Percentiles rank a stretch among this genome's conserved stretches.
Evolutionary conservation across 208 protist species (phyloP).

Genomic region (Wallacemonas sp.): DNA sequence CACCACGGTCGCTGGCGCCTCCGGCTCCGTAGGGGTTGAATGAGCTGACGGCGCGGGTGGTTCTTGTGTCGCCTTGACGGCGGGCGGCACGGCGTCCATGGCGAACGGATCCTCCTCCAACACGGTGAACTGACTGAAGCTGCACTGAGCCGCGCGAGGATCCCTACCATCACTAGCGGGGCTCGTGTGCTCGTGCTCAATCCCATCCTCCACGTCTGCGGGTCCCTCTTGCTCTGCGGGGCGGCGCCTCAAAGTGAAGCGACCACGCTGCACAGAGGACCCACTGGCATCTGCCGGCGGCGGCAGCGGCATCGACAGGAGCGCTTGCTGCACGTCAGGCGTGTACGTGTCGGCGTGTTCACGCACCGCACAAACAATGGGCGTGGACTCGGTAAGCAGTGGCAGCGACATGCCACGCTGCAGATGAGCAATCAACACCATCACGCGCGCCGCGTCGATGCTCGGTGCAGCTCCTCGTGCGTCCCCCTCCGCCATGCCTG

Average conservation of each 20-base stretch:
- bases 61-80: background rate
- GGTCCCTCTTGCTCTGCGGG: background rate
- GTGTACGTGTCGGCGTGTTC: conserved; percentile 23
- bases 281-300: background rate
- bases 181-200: background rate
- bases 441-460: conserved; percentile 55
- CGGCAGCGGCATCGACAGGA: conserved; percentile 51
- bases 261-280: conserved; percentile 13
- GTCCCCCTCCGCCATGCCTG: background rate
- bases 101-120: conserved; percentile 8
- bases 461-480: conserved; percentile 14
- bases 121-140: too few species aligned
- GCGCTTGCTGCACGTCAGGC: conserved; percentile 45
- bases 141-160: too few species aligned
- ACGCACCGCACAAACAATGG: conserved; percentile 25
- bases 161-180: background rate
- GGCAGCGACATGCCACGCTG: conserved; percentile 69
- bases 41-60: background rate
- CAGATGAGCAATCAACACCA: conserved; percentile 65
- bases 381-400: conserved; percentile 40
- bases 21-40: background rate
- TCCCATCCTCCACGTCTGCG: background rate
- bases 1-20: background rate
- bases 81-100: background rate
- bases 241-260: conserved; percentile 38